Conservation (phyloP, 352 stramenopile species). For the Pythium phragmitis region DNA sequence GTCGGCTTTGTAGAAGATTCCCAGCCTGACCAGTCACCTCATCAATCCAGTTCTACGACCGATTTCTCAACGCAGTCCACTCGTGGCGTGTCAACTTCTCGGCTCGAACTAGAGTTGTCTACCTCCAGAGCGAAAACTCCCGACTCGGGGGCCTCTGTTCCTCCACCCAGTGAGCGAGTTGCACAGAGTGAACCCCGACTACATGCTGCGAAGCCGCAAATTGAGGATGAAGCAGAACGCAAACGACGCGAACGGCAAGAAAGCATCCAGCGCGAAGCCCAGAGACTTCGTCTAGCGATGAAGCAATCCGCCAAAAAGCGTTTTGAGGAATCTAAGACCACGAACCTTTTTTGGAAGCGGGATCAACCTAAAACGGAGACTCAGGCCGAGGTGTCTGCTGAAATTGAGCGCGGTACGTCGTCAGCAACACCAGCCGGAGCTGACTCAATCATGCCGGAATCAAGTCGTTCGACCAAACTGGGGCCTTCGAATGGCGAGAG, state of each 20-base stretch:
- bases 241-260: slow-evolving; percentile 55
- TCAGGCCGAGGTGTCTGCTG: not conserved
- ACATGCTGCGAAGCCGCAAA: slow-evolving; percentile 12
- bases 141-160: slow-evolving; percentile 10
- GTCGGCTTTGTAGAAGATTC: slow-evolving; percentile 29
- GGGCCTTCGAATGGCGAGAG: not conserved
- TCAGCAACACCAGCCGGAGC: not conserved
- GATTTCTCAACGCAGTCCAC: slow-evolving; percentile 12
- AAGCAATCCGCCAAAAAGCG: slow-evolving; percentile 75
- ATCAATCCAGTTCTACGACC: slow-evolving; percentile 7
- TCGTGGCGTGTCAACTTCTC: slow-evolving; percentile 19
- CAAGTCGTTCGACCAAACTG: not conserved
- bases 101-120: slow-evolving; percentile 20
- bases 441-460: not conserved
- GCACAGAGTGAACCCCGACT: slow-evolving; percentile 28
- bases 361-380: slow-evolving; percentile 38
- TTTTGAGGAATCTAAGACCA: slow-evolving; percentile 75
- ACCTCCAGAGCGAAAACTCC: slow-evolving; percentile 26
- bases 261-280: slow-evolving; percentile 61
- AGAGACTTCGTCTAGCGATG: slow-evolving; percentile 58
- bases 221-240: slow-evolving; percentile 34
- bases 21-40: slow-evolving; percentile 28
- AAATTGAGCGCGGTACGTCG: not conserved
- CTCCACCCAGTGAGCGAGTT: slow-evolving; percentile 18
- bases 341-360: slow-evolving; percentile 59